Base-by-base conservation (phyloP, 108 stramenopile genomes). In the Craspedostauros australis region DNA sequence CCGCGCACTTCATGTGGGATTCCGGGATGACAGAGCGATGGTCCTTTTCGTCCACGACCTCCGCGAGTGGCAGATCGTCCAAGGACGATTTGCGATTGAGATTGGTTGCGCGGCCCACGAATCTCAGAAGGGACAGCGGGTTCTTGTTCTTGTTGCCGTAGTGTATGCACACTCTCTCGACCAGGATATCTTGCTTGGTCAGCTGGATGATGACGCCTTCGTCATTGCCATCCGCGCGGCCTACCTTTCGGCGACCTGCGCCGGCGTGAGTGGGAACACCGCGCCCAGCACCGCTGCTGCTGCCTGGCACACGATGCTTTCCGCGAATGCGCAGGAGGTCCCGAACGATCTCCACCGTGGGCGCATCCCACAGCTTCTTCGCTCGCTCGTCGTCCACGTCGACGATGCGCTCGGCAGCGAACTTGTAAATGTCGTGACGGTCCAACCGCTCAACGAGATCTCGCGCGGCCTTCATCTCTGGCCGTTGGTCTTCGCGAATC, bases 81-180 rank as follows among this genome's bases (percentile, higher is more conserved):
- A 49, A n/a, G n/a, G n/a, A n/a, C n/a, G n/a, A n/a, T n/a, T n/a
- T 45, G 0, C 50, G 27, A 8, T 58, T 63, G 30, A 25, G 26
- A 2, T 77, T 57, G 21, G 33, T 54, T 39, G 67, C 44, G 12
- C 66, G 41, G 7, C 25, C 49, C 62, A 86, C 52, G 44, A 93
- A 89, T 30, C 92, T 67, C 70, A 93, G 80, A 45, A 38, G 51
- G 27, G 51, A 32, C 3, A 90, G 57, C 45, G 92, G 92, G 55
- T 93, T 86, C 5, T 62, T 40, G 3, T 52, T 53, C 37, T 77
- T 78, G 48, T 51, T 60, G 28, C 92, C 92, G 46, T 83, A 73
- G 47, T 93, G 83, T 36, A 83, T 79, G 8, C 49, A 41, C 22
- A 53, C 54, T 45, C 72, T 71, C 22, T 86, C 68, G 7, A 90